Percentiles rank a stretch among this genome's conserved stretches.
phyloP scores from a whole-genome alignment of 2,329 filamentous ascomycete genomes.

The Calonectria crousiana region DNA sequence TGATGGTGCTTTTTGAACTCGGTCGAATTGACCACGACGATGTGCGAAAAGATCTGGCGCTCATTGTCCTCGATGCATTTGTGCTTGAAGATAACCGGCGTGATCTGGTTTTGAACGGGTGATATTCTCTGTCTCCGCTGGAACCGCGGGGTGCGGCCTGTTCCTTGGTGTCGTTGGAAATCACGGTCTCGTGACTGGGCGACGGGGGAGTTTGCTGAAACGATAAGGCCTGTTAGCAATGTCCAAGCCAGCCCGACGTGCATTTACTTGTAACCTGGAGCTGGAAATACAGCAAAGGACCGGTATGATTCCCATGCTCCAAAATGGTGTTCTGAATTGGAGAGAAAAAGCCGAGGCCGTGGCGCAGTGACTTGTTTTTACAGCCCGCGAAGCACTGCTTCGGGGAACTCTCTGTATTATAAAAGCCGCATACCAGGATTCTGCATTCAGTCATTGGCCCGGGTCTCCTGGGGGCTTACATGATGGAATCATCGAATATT shows the following conservation, averaged over 20 bases:
- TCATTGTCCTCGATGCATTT: not conserved
- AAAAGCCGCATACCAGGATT: not conserved
- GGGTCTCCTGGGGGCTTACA: not conserved
- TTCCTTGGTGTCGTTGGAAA: not conserved
- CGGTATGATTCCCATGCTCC: not conserved
- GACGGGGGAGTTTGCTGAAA: not conserved
- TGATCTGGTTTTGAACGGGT: not conserved
- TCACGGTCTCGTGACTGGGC: not conserved
- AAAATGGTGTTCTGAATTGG: not conserved
- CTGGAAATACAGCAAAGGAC: not conserved
- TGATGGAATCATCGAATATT: not conserved
- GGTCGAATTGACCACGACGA: not conserved
- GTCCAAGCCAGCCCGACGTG: accelerated
- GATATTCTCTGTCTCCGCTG: not conserved
- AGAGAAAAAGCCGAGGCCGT: too few species aligned
- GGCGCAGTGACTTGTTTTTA: too few species aligned
- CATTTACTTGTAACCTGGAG: not conserved
- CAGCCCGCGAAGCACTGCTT: too few species aligned
- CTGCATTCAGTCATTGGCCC: not conserved
- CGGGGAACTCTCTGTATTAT: not conserved
- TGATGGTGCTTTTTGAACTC: not conserved
- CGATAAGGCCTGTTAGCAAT: not conserved
- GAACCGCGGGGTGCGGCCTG: not conserved
- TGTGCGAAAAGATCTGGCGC: not conserved
- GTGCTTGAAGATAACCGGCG: not conserved